Evolutionary conservation across 2,329 filamentous ascomycete species (phyloP).

Genomic region (Cladosporium sp.): DNA sequence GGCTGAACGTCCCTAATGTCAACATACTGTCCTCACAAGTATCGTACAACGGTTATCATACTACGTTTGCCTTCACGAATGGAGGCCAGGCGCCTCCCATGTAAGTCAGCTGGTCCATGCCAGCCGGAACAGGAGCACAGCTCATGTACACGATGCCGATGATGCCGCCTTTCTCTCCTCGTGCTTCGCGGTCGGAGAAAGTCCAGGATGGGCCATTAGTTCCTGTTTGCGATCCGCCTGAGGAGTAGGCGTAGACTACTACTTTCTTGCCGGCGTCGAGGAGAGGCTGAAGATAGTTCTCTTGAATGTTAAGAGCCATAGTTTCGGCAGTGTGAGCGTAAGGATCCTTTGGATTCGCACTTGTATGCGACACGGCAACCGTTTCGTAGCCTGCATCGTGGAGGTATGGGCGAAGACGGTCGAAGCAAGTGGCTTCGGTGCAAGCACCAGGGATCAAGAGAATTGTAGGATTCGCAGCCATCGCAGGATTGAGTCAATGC

Average conservation of each 20-base stretch:
- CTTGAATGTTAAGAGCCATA: neutral
- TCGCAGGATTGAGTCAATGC: neutral
- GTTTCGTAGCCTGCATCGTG: slow-evolving; percentile 10
- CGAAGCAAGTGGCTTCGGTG: slow-evolving; percentile 9
- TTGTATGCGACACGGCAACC: slow-evolving; percentile 6
- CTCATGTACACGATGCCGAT: slow-evolving; percentile 14
- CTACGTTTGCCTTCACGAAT: slow-evolving; percentile 2
- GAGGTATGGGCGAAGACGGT: slow-evolving; percentile 2
- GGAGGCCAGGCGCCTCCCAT: slow-evolving; percentile 11
- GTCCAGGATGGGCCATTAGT: slow-evolving; percentile 8
- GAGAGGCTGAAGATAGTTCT: slow-evolving; percentile 10
- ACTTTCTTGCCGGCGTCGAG: slow-evolving; percentile 24
- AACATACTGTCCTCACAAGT: neutral
- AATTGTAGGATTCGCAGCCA: slow-evolving; percentile 11
- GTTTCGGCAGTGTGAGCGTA: slow-evolving; percentile 9
- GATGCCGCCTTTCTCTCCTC: slow-evolving; percentile 13
- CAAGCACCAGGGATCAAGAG: slow-evolving; percentile 13
- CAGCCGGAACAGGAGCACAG: slow-evolving; percentile 9
- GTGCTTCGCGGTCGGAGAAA: slow-evolving; percentile 7
- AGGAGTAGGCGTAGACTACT: slow-evolving; percentile 24
- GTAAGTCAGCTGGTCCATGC: slow-evolving; percentile 11
- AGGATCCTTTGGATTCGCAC: slow-evolving; percentile 6
- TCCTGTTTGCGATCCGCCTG: slow-evolving; percentile 10
- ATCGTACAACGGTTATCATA: neutral
- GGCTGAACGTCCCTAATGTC: neutral